Evolutionary conservation across 371 early-diverging fungal genomes (phyloP).

Genomic region (Entomophthora muscae): DNA sequence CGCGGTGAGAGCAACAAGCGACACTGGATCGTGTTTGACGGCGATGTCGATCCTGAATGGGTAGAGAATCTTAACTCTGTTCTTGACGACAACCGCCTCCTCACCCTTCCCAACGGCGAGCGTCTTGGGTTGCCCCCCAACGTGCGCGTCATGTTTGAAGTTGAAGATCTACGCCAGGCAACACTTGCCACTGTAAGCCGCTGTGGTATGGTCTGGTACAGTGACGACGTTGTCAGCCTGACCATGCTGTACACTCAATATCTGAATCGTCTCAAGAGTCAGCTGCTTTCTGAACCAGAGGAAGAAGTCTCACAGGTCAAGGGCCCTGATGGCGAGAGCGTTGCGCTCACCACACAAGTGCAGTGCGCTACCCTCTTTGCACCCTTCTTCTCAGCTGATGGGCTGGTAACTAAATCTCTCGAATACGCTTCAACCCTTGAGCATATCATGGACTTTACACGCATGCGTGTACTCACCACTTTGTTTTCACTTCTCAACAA

Average conservation of each 20-base stretch:
- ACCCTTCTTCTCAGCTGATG: constrained; percentile 48
- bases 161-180: constrained; percentile 89
- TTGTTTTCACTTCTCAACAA: constrained; percentile 84
- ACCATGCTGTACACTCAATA: constrained; percentile 72
- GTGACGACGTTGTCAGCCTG: constrained; percentile 70
- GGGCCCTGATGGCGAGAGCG: constrained; percentile 26
- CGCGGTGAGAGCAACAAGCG: constrained; percentile 85
- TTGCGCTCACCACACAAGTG: constrained; percentile 46
- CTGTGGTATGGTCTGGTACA: constrained; percentile 99
- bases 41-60: constrained; percentile 99
- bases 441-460: constrained; percentile 96
- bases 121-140: constrained; percentile 88
- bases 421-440: constrained; percentile 47
- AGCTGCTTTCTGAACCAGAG: constrained; percentile 29
- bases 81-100: constrained; percentile 88
- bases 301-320: constrained; percentile 67
- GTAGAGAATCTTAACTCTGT: constrained; percentile 98
- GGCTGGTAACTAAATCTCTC: constrained; percentile 57
- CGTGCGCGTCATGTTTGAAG: constrained; percentile 98
- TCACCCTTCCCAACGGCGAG: constrained; percentile 98
- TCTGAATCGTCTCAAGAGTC: constrained; percentile 48
- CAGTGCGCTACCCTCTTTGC: constrained; percentile 52
- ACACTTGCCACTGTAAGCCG: constrained; percentile 98
- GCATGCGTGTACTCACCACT: constrained; percentile 65
- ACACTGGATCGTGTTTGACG: constrained; percentile 99